Evolutionary conservation across 2,329 filamentous ascomycete species (phyloP), one percentile per base, ranked within the genome.

Genomic region (Endoconidiophora polonica): DNA sequence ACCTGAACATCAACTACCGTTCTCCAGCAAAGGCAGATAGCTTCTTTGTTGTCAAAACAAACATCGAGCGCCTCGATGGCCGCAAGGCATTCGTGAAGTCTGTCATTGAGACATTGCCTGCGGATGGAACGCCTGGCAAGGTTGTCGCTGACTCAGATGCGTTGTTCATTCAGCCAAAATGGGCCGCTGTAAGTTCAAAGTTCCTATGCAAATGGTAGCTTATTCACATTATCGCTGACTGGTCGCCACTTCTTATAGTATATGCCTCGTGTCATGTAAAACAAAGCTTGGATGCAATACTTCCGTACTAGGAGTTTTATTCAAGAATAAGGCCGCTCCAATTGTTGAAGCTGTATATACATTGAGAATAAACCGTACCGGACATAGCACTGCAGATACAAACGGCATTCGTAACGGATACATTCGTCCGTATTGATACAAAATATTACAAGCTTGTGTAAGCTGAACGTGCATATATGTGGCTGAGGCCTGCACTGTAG

Each of bases 51-150:
- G 66, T 96, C 53, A 73, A 75, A 54, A 88, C 86, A 4, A 76
- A 78, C 61, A 94, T 88, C 22, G 80, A 76, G 7, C 87, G 83
- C 66, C 83, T 90, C 1, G 87, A 96, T 61, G 90, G 91, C 1
- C 74, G 91, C 55, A 96, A 96, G 69, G 90, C 87, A 6, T 95
- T 86, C 86, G 86, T 95, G 1, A 81, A 84, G 66, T 90, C 88
- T 61, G 76, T 77, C 57, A 80, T 96, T 58, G 87, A 94, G 72
- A 81, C 85, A 50, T 65, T 96, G 54, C 75, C 76, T 5, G 52
- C 71, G 23, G 68, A 68, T 57, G 33, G 76, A 77, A 6, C 73
- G 80, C 63, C 69, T 72, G 57, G 79, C 80, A 65, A 72, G 14
- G 72, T 88, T 44, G 63, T 95, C 53, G 86, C 83, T 5, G 85